phyloP scores from a whole-genome alignment of 2,329 filamentous ascomycete genomes.

The Cercospora beticola region DNA sequence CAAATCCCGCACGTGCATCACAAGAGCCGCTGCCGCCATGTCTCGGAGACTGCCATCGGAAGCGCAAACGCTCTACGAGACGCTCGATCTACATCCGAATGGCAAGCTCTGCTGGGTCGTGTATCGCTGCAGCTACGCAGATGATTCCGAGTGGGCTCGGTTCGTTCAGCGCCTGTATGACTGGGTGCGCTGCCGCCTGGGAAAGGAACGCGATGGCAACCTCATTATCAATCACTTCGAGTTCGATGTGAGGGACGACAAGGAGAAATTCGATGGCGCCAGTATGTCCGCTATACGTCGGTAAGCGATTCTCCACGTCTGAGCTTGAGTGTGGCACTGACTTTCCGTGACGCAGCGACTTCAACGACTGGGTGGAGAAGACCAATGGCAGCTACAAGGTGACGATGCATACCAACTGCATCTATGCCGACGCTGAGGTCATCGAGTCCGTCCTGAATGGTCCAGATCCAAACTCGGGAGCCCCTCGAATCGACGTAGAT shows the following conservation, averaged over 20 bases:
- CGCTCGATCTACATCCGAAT: background rate
- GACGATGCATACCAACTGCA: background rate
- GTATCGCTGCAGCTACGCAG: slow-evolving; percentile 11
- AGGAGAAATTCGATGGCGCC: background rate
- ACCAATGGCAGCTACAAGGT: too few species aligned
- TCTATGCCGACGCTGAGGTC: background rate
- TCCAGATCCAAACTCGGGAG: background rate
- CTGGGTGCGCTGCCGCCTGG: background rate
- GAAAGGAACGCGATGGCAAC: background rate
- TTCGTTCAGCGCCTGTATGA: background rate
- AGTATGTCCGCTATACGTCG: background rate
- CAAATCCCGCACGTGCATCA: too few species aligned
- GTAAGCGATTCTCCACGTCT: background rate
- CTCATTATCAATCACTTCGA: slow-evolving; percentile 7
- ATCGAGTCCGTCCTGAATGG: background rate
- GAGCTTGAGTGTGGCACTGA: too few species aligned
- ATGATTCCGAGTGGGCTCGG: slow-evolving; percentile 2
- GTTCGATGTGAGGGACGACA: slow-evolving; percentile 4
- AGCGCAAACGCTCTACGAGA: background rate
- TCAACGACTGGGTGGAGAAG: too few species aligned
- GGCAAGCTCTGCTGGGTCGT: slow-evolving; percentile 12
- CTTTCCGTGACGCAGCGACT: too few species aligned
- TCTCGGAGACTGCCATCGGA: background rate
- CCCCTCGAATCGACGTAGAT: too few species aligned
- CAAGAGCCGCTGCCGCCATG: too few species aligned